Conservation (phyloP, 768 basidiomycete species). For the Clavulina sp. region DNA sequence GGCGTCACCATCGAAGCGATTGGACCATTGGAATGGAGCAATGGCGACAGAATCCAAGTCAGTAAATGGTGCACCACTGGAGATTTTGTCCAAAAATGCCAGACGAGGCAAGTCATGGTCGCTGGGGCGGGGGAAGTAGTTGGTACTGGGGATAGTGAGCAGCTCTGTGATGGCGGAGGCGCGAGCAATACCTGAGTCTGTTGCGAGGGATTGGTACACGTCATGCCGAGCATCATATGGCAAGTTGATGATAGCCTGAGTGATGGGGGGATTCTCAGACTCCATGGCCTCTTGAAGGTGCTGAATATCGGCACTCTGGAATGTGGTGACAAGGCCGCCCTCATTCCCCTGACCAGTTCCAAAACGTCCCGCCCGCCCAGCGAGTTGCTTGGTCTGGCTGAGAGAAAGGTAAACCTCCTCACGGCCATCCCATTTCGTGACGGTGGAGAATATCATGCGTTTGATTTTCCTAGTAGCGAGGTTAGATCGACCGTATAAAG, state of each 20-base stretch:
- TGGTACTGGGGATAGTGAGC: constrained; percentile 25
- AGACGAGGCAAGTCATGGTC: not conserved
- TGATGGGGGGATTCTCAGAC: constrained; percentile 31
- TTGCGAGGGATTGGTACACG: constrained; percentile 18
- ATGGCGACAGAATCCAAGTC: constrained; percentile 21
- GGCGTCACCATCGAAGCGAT: too few species aligned
- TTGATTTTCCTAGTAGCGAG: constrained; percentile 58
- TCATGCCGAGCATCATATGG: constrained; percentile 13
- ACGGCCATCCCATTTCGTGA: constrained; percentile 48
- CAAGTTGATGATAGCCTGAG: constrained; percentile 31
- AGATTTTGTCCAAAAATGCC: constrained; percentile 10
- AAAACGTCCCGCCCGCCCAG: constrained; percentile 82
- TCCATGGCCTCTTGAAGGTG: constrained; percentile 39
- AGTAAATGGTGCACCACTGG: constrained; percentile 23
- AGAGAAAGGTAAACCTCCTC: constrained; percentile 31
- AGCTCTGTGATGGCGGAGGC: constrained; percentile 34
- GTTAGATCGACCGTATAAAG: not conserved
- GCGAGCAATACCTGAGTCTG: constrained; percentile 16
- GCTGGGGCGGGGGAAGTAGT: constrained; percentile 23
- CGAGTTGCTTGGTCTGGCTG: constrained; percentile 85
- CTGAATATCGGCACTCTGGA: constrained; percentile 44
- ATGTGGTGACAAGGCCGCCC: constrained; percentile 57
- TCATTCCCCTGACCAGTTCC: constrained; percentile 38
- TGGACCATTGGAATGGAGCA: not conserved
- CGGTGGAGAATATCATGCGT: constrained; percentile 58